Percentiles rank a stretch among this genome's conserved stretches.
Evolutionary conservation across 2,329 filamentous ascomycete genomes (phyloP).

Genomic region (Colletotrichum tropicicola): DNA sequence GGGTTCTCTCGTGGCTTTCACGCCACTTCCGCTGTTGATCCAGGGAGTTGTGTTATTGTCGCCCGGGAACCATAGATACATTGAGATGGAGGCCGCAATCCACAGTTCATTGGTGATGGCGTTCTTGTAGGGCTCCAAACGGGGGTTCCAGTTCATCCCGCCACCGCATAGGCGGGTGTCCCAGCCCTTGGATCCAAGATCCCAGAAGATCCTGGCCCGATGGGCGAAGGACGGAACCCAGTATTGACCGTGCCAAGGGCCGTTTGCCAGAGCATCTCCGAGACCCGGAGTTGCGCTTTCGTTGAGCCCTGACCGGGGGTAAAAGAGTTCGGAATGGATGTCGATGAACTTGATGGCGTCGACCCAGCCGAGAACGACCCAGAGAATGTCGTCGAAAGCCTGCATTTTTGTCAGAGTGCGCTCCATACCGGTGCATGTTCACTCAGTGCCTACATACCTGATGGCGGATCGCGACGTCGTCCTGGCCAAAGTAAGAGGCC

Average conservation of each 20-base stretch:
- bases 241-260: conserved; percentile 78
- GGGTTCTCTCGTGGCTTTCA: conserved; percentile 57
- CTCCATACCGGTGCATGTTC: not conserved
- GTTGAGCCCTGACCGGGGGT: conserved; percentile 42
- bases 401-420: conserved; percentile 45
- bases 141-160: conserved; percentile 92
- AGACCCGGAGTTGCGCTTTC: conserved; percentile 34
- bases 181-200: conserved; percentile 82
- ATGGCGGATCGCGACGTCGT: conserved; percentile 76
- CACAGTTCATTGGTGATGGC: conserved; percentile 94
- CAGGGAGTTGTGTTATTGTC: conserved; percentile 80
- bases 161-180: conserved; percentile 82
- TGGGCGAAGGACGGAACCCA: conserved; percentile 84
- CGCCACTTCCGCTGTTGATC: conserved; percentile 36
- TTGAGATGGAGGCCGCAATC: conserved; percentile 83
- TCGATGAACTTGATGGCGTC: conserved; percentile 81
- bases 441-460: conserved; percentile 43
- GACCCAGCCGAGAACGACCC: conserved; percentile 93
- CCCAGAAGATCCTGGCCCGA: conserved; percentile 86
- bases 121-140: conserved; percentile 87
- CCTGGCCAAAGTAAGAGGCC: conserved; percentile 87
- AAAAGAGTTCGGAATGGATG: conserved; percentile 73
- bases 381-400: conserved; percentile 94
- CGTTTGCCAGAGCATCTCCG: conserved; percentile 45
- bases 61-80: conserved; percentile 91